Evolutionary conservation across 1,284 basidiomycete genomes (phyloP), one percentile per base, ranked within the genome.

Genomic region (Golubevia sp.): DNA sequence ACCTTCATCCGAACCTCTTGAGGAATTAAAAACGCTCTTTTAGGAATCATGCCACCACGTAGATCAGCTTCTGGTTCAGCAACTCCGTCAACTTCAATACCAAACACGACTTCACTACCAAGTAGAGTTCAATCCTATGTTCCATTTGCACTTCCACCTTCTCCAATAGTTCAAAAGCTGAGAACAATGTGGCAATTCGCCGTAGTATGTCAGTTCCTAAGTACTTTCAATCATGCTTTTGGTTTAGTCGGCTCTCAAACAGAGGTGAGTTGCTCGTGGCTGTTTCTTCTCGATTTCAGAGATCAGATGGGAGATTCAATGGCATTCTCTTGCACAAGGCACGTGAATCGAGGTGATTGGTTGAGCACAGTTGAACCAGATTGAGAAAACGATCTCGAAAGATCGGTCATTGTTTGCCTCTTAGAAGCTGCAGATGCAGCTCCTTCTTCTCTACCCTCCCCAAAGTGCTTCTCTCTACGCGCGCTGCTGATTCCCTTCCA

Each of bases 211-310:
- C 80, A 83, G 48, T 83, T 83, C 55, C 67, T 83, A 27, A 70
- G 78, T 51, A 79, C 78, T 6, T 83, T 83, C 57, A 76, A 79
- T 58, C 78, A 81, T 53, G 77, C 77, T n/a, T 76, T 83, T 48
- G 72, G 73, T 48, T 67, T 81, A 59, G 73, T 70, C 49, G 77
- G 74, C 44, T 49, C 26, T 61, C 69, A 79, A 58, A 76, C 79
- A 11, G 70, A 77, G 38, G 72, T 72, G 62, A 55, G 67, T 65
- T 3, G 38, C n/a, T n/a, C n/a, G n/a, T n/a, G n/a, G n/a, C n/a
- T n/a, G n/a, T n/a, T n/a, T n/a, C n/a, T n/a, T n/a, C n/a, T n/a
- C n/a, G n/a, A n/a, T n/a, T n/a, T n/a, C n/a, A n/a, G n/a, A n/a
- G n/a, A n/a, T n/a, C n/a, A n/a, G n/a, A n/a, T n/a, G n/a, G n/a